These are phyloP conservation scores for Myxozyma kluyveri DNA, from an alignment of 805 yeast genomes.

Conservation along the genomic window DNA sequence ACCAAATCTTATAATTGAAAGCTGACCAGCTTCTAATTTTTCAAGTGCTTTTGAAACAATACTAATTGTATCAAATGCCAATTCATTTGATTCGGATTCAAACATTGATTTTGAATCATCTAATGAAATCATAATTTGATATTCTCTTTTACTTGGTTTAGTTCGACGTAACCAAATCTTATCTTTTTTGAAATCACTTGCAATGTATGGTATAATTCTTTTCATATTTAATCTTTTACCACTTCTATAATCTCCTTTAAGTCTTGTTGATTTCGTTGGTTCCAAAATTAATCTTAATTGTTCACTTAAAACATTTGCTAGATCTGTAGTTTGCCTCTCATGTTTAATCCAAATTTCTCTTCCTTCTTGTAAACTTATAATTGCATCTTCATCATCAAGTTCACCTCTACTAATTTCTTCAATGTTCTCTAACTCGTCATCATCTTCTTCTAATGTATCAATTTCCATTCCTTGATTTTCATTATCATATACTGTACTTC, in stretches of 20 bases:
- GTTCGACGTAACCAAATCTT: slow-evolving; percentile 98
- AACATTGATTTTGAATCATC: slow-evolving; percentile 98
- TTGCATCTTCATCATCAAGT: not conserved
- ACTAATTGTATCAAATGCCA: slow-evolving; percentile 93
- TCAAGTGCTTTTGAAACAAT: slow-evolving; percentile 90
- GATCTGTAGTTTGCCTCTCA: slow-evolving; percentile 80
- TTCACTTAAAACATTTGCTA: slow-evolving; percentile 84
- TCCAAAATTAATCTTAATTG: slow-evolving; percentile 89
- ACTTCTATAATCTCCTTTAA: slow-evolving; percentile 92
- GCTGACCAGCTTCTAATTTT: slow-evolving; percentile 89
- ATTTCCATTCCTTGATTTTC: slow-evolving; percentile 28
- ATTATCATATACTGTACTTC: slow-evolving; percentile 31
- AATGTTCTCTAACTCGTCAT: slow-evolving; percentile 34
- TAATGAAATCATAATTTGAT: slow-evolving; percentile 94
- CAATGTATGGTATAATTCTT: slow-evolving; percentile 95
- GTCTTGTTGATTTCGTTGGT: slow-evolving; percentile 93
- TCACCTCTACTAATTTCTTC: slow-evolving; percentile 1
- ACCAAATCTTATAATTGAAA: slow-evolving; percentile 88
- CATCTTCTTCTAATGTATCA: slow-evolving; percentile 39
- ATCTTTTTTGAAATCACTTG: slow-evolving; percentile 94
- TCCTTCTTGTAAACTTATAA: slow-evolving; percentile 61
- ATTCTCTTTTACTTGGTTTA: slow-evolving; percentile 94
- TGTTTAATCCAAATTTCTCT: slow-evolving; percentile 77
- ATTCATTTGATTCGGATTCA: slow-evolving; percentile 81
- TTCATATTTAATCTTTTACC: slow-evolving; percentile 98